Percentiles rank a stretch among this genome's conserved stretches.
These are phyloP conservation scores for Hordeum vulgare DNA, from an alignment of 176 grass and related monocot species.

Conservation along the genomic window DNA sequence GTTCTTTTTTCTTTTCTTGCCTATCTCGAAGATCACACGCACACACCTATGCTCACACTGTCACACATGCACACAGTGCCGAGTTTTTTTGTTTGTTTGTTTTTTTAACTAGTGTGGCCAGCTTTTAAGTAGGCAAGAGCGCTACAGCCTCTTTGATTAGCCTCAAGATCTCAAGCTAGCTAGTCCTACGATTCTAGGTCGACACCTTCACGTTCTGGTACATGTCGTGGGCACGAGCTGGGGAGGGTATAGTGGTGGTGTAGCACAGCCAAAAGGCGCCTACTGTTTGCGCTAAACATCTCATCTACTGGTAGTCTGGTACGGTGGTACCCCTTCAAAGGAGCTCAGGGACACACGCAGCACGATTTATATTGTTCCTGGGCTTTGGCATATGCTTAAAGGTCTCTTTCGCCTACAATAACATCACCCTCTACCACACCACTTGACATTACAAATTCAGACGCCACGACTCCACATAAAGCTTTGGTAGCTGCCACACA, in stretches of 20 bases:
- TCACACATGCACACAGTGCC: slow-evolving; percentile 28
- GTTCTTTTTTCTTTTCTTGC: too few species aligned
- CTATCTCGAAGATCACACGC: not conserved
- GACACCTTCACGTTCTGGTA: slow-evolving; percentile 36
- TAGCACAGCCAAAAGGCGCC: slow-evolving; percentile 2
- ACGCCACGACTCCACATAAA: not conserved
- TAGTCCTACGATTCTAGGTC: slow-evolving; percentile 15
- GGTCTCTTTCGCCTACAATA: slow-evolving; percentile 22
- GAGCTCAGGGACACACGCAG: slow-evolving; percentile 19
- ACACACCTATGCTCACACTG: not conserved
- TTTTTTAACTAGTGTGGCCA: too few species aligned
- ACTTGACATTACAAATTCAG: slow-evolving; percentile 26
- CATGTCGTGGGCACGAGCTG: slow-evolving; percentile 13
- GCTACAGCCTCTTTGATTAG: slow-evolving; percentile 14
- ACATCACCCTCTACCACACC: not conserved
- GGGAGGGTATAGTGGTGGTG: not conserved
- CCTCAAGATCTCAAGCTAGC: not conserved
- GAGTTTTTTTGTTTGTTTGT: too few species aligned
- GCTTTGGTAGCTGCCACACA: not conserved
- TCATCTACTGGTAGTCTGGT: not conserved
- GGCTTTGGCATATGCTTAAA: slow-evolving; percentile 36
- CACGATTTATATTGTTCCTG: slow-evolving; percentile 10
- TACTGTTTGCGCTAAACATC: slow-evolving; percentile 10
- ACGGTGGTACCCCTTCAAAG: slow-evolving; percentile 16
- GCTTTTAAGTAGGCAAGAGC: slow-evolving; percentile 26